These are phyloP conservation scores for Magnaporthales sp. DNA, from an alignment of 2,329 filamentous ascomycete genomes.

Conservation along the genomic window DNA sequence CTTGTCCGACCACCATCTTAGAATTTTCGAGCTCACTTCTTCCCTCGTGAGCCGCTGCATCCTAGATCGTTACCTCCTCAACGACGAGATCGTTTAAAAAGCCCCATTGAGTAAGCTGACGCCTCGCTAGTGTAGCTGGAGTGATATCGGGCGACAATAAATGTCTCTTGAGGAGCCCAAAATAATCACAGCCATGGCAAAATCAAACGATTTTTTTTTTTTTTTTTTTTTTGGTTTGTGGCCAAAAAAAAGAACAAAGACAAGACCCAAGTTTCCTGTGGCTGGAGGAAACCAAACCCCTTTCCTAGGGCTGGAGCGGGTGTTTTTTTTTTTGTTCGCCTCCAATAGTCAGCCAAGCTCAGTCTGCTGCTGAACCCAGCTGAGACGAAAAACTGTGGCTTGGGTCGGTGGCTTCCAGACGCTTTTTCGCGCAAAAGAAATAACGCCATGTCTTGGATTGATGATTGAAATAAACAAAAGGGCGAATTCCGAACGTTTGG, in stretches of 20 bases:
- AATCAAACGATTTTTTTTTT: no score
- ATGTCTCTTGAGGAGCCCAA: not conserved
- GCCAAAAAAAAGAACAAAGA: not conserved
- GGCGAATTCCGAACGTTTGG: not conserved
- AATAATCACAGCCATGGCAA: not conserved
- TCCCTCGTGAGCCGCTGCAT: not conserved
- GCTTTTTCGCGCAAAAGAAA: not conserved
- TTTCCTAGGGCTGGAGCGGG: not conserved
- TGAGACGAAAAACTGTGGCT: not conserved
- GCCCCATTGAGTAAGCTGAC: not conserved
- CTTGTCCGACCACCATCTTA: not conserved
- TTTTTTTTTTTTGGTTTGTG: no score
- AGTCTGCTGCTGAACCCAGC: not conserved
- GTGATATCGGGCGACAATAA: not conserved
- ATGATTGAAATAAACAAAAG: not conserved
- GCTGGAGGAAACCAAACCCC: not conserved
- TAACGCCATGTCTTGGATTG: not conserved
- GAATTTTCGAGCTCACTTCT: no score
- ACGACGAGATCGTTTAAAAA: not conserved
- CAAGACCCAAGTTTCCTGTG: not conserved
- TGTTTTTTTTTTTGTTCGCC: not conserved
- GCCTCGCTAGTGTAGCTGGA: not conserved
- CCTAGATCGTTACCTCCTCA: not conserved
- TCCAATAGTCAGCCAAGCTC: not conserved
- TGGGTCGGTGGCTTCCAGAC: not conserved